Evolutionary conservation across 192 early-diverging fungal genomes (phyloP).

Genomic region (Podochytrium sp.): DNA sequence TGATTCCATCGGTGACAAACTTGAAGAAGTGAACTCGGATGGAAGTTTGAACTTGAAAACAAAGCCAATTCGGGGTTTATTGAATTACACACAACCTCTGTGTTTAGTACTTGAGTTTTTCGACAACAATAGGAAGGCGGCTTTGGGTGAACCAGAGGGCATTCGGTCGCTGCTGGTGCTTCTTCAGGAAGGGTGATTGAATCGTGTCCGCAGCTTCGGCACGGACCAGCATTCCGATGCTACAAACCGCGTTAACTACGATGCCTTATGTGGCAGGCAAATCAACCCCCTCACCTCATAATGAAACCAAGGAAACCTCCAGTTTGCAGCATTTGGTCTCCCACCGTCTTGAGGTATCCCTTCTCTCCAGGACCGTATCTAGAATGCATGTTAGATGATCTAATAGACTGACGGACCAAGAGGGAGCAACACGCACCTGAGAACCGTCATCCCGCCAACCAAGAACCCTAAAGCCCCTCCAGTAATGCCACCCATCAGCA

Average conservation of each 20-base stretch:
- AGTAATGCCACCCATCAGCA: slow-evolving; percentile 31
- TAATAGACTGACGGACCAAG: background rate
- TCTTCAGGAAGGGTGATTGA: slow-evolving; percentile 3
- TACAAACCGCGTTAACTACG: background rate
- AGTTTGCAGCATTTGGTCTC: slow-evolving; percentile 37
- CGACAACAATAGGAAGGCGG: slow-evolving; percentile 12
- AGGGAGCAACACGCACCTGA: too few relatives aligned
- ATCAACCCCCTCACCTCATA: slow-evolving; percentile 17
- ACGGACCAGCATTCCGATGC: slow-evolving; percentile 29
- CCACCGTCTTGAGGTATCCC: slow-evolving; percentile 37
- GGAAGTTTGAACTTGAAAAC: background rate
- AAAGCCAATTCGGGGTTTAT: background rate
- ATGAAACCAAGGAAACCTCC: slow-evolving; percentile 40
- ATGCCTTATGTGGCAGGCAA: background rate
- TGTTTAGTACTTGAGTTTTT: slow-evolving; percentile 7
- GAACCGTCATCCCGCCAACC: slow-evolving; percentile 29
- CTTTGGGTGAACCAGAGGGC: background rate
- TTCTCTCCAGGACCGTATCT: slow-evolving; percentile 33
- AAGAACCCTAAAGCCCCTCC: slow-evolving; percentile 26
- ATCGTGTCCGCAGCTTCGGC: slow-evolving; percentile 4
- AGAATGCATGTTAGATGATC: background rate
- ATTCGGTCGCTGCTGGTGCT: background rate
- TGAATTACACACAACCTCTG: background rate
- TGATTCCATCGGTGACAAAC: background rate
- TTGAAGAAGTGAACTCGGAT: too few relatives aligned